Evolutionary conservation across 495 filamentous ascomycete genomes (phyloP).

Genomic region (Lichenothelia convexa): DNA sequence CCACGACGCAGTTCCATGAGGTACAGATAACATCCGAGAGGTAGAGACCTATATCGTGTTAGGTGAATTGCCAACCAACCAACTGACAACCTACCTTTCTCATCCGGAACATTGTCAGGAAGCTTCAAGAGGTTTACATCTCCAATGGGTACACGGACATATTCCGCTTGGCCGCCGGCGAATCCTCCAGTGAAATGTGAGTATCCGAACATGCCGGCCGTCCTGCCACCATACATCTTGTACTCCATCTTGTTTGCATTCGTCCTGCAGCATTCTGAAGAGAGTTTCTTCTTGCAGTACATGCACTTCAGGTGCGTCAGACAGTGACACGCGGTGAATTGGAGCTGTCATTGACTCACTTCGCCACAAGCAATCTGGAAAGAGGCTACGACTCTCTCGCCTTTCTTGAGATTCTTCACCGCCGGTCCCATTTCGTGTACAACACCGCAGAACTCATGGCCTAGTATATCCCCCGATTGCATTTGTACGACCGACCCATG

Average conservation of each 20-base stretch:
- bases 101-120: conserved; percentile 66
- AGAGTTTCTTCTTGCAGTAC: conserved; percentile 59
- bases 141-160: conserved; percentile 65
- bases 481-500: conserved; percentile 55
- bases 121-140: conserved; percentile 68
- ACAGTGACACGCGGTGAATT: too few species aligned
- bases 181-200: conserved; percentile 75
- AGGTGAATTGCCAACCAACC: too few species aligned
- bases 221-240: conserved; percentile 42
- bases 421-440: conserved; percentile 51
- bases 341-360: conserved; percentile 11
- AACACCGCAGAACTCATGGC: conserved; percentile 76
- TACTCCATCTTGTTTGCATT: conserved; percentile 51
- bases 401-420: conserved; percentile 40
- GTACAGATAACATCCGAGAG: conserved; percentile 67
- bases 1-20: conserved; percentile 64
- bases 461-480: conserved; percentile 70
- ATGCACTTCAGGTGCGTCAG: conserved; percentile 41
- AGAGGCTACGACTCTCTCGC: conserved; percentile 64
- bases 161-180: conserved; percentile 80
- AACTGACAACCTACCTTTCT: too few species aligned
- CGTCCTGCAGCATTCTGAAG: conserved; percentile 62
- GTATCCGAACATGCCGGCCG: conserved; percentile 60
- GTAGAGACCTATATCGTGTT: too few species aligned
- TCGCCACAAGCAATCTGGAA: conserved; percentile 70